phyloP scores from a whole-genome alignment of 225 moss, liverwort and hornwort genomes.

The Anthoceros angustus region DNA sequence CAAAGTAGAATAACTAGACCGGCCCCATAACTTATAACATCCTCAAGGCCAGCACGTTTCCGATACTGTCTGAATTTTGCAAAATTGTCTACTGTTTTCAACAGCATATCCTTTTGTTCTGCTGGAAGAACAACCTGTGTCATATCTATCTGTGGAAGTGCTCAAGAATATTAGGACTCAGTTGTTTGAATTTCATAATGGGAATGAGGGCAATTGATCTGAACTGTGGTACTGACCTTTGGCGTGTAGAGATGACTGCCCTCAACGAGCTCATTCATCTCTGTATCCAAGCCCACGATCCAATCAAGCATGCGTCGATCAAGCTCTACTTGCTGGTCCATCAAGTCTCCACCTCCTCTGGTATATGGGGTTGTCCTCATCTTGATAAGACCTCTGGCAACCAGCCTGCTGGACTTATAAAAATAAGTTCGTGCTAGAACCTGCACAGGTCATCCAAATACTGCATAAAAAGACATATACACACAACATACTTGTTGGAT shows the following conservation, averaged over 20 bases:
- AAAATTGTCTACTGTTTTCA: conserved; percentile 52
- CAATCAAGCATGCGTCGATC: conserved; percentile 50
- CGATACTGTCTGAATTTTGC: conserved; percentile 41
- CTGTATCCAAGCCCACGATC: conserved; percentile 54
- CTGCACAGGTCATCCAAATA: conserved; percentile 10
- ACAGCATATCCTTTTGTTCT: conserved; percentile 43
- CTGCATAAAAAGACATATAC: not conserved
- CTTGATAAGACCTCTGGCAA: conserved; percentile 43
- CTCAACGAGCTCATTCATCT: conserved; percentile 58
- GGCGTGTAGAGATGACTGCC: conserved; percentile 51
- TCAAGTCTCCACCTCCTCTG: conserved; percentile 43
- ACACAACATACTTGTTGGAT: no score
- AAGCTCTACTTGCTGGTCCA: conserved; percentile 54
- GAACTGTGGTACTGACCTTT: conserved; percentile 17
- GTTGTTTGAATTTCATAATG: not conserved
- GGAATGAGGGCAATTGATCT: not conserved
- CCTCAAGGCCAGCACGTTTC: conserved; percentile 44
- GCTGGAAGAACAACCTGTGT: conserved; percentile 46
- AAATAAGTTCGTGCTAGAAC: conserved; percentile 52
- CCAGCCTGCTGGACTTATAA: conserved; percentile 46
- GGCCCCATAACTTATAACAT: conserved; percentile 50
- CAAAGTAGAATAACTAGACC: conserved; percentile 45
- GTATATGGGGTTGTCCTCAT: conserved; percentile 31
- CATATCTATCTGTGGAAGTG: conserved; percentile 29
- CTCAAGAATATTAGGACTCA: not conserved